Evolutionary conservation across 805 yeast species (phyloP), one percentile per base, ranked within the genome.

Genomic region (Danielia reshetovae): DNA sequence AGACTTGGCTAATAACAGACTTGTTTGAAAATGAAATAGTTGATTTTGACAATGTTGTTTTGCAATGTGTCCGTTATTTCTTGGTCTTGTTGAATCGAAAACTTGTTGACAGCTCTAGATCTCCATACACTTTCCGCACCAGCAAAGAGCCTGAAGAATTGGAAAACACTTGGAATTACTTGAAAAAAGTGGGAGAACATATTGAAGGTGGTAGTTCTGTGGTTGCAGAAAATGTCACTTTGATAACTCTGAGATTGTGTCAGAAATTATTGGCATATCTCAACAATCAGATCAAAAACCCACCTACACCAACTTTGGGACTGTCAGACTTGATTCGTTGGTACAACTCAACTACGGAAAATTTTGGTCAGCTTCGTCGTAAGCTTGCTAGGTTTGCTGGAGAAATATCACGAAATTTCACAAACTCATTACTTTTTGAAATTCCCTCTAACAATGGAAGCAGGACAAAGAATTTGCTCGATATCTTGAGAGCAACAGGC

Each of bases 141-240:
- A 86, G 85, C 58, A 86, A 86, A 51, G 97, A 86, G 50, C 89
- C 96, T 1, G 98, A 90, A 46, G 88, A 84, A 52, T 65, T 93
- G 31, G 94, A 87, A 50, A 75, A 71, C 35, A 85, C 85, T 28
- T 93, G 95, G 89, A 70, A 73, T 19, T 79, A 81, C 47, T 65
- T 93, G 45, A 84, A 76, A 47, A 79, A 79, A 47, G 71, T 86
- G 23, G 96, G 97, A 10, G 75, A 73, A 41, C 81, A 74, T 46
- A 73, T 93, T 18, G 88, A 84, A 27, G 84, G 86, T 5, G 90
- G 94, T 18, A 86, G 93, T 26, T 74, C 77, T 5, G 79, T 82
- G 11, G 79, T 90, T 34, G 93, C 96, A 0, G 81, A 81, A 43
- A 87, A 82, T 48, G 81, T 89, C 38, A 69, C 81, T 48, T 30